Base-by-base conservation (phyloP, 2,329 filamentous ascomycete species). In the Diaporthe aspalathi region DNA sequence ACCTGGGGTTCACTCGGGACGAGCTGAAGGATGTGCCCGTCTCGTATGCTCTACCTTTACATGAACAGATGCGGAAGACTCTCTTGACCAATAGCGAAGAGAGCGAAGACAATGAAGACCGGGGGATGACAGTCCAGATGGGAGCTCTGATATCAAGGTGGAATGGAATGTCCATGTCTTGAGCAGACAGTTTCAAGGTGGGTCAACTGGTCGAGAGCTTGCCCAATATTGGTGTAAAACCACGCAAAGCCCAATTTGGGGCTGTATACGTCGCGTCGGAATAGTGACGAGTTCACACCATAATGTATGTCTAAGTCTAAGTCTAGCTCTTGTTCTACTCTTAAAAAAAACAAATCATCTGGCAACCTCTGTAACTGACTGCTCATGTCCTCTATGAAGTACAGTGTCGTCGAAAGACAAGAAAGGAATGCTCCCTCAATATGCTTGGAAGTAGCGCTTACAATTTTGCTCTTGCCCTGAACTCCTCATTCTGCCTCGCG, bases 381-480 rank as follows among this genome's bases (percentile, higher is more conserved):
- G 43, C 45, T 65, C 24, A 32, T 47, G 1, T 29, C 14, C 20
- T 50, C 60, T 65, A 38, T 22, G 9, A 38, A 50, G 35, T 24
- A 16, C 16, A 27, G 35, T 22, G 32, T 11, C 11, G 20, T n/a
- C 7, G 32, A 65, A 20, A 20, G 3, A 27, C 3, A n/a, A 4
- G 5, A n/a, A n/a, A n/a, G 14, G 11, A 20, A 22, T 12, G 17
- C 20, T 14, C 27, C 54, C 5, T 8, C 9, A 7, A 2, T 16
- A 16, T 9, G 12, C 47, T 60, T 50, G 8, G 5, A 11, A 12
- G 14, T 9, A 8, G 22, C 45, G 8, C 22, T 66, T 79, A 85
- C 74, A 85, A 73, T 73, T 81, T 81, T 27, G 83, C 80, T 45
- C 80, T 79, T 62, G 80, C 80, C 70, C 78, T 78, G 20, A 71